Evolutionary conservation across 1,139 yeast species (phyloP), one percentile per base, ranked within the genome.

Genomic region (Candida sp.): DNA sequence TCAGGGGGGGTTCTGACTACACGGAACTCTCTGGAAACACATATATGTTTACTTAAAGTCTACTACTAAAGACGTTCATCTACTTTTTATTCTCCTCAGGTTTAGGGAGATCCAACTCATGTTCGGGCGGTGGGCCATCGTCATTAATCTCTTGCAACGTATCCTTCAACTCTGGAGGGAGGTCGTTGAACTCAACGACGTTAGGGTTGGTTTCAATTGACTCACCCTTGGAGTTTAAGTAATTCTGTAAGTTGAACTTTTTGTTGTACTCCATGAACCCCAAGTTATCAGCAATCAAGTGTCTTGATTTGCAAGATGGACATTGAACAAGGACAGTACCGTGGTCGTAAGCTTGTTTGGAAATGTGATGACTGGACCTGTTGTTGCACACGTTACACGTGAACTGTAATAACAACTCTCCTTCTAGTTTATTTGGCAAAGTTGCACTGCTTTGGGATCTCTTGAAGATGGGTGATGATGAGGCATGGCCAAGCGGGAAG

Each of bases 301-400:
- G 99, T 56, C 98, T 82, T 63, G 82, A 85, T 59, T 88, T 82
- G 69, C 99, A 93, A 8, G 92, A 89, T 0, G 98, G 98, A 64
- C 98, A 94, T 63, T 91, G 93, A 35, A 94, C 88, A 50, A 91
- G 73, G 3, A 94, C 97, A 0, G 97, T 86, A 1, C 99, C 99
- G 28, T 79, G 77, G 26, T 86, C 83, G 65, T 94, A 94, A 0
- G 98, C 93, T 67, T 94, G 98, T 59, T 92, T 93, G 17, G 97
- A 89, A 62, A 94, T 86, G 3, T 86, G 80, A 65, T 94, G 98
- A 3, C 93, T 84, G 0, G 97, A 90, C 51, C 98, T 75, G 6
- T 90, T 83, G 48, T 84, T 80, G 70, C 99, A 94, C 59, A 85
- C 84, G 67, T 92, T 94, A 69, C 99, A 94, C 0, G 98, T 94